A percentile compares a stretch with the other conserved stretches of the same genome.
Evolutionary conservation across 768 basidiomycete genomes (phyloP).

Genomic region (Suillus tomentosus): DNA sequence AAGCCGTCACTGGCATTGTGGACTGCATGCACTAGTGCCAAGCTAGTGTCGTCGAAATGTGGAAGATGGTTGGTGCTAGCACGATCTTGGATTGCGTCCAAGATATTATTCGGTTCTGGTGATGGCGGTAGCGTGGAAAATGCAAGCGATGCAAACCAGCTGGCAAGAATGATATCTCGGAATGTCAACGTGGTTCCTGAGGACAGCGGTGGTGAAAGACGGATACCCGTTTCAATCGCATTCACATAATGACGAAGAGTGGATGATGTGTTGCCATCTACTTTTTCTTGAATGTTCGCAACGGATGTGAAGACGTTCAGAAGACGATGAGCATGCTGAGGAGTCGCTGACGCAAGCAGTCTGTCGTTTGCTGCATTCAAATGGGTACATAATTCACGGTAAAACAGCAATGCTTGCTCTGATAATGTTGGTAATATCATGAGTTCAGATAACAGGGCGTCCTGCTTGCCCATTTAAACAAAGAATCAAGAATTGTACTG

Average conservation of each 20-base stretch:
- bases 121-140: slow-evolving; percentile 28
- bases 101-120: slow-evolving; percentile 24
- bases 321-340: slow-evolving; percentile 41
- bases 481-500: neutral
- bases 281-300: slow-evolving; percentile 38
- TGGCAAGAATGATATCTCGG: slow-evolving; percentile 41
- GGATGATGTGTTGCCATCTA: slow-evolving; percentile 27
- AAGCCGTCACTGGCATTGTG: slow-evolving; percentile 36
- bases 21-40: slow-evolving; percentile 39
- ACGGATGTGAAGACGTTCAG: slow-evolving; percentile 48
- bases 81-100: slow-evolving; percentile 21
- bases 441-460: slow-evolving; percentile 3
- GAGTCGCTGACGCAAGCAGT: slow-evolving; percentile 25
- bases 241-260: slow-evolving; percentile 41
- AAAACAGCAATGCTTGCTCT: slow-evolving; percentile 33
- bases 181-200: slow-evolving; percentile 27
- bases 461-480: neutral
- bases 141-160: slow-evolving; percentile 38
- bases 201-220: slow-evolving; percentile 6
- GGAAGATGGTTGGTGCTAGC: slow-evolving; percentile 26
- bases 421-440: slow-evolving; percentile 19
- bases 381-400: slow-evolving; percentile 35
- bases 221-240: slow-evolving; percentile 37
- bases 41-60: slow-evolving; percentile 33
- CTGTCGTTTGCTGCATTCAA: slow-evolving; percentile 29